Evolutionary conservation across 768 basidiomycete species (phyloP).

Genomic region (Tubosaeta brunneosetosa): DNA sequence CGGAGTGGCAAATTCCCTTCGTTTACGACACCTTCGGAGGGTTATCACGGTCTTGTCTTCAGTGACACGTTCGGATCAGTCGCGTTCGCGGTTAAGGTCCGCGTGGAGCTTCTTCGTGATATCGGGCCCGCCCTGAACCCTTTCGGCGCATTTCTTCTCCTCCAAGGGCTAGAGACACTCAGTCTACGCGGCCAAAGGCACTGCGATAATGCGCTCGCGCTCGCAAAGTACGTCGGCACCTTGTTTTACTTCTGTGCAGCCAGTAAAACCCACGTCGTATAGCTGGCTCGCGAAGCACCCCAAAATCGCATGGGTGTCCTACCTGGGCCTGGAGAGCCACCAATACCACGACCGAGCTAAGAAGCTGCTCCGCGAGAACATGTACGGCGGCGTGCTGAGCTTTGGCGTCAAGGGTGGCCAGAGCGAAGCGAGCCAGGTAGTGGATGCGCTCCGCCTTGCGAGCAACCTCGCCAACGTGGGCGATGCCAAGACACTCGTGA

Average conservation of each 20-base stretch:
- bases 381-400: constrained; percentile 70
- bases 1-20: constrained; percentile 50
- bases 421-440: constrained; percentile 49
- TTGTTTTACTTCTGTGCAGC: neutral
- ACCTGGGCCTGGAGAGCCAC: constrained; percentile 65
- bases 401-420: constrained; percentile 68
- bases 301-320: constrained; percentile 72
- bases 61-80: constrained; percentile 47
- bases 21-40: constrained; percentile 51
- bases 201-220: constrained; percentile 48
- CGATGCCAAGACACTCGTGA: constrained; percentile 58
- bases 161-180: constrained; percentile 62
- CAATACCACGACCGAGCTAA: constrained; percentile 55
- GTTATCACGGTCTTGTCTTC: constrained; percentile 52
- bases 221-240: constrained; percentile 37
- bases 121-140: constrained; percentile 51
- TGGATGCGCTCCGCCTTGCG: constrained; percentile 67
- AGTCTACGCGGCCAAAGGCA: constrained; percentile 57
- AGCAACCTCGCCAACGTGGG: constrained; percentile 74
- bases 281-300: constrained; percentile 60
- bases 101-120: constrained; percentile 50
- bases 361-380: constrained; percentile 45
- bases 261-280: neutral
- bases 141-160: constrained; percentile 53
- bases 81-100: constrained; percentile 49